These are phyloP conservation scores for Barnettozyma californica DNA, from an alignment of 805 yeast genomes.

Conservation along the genomic window DNA sequence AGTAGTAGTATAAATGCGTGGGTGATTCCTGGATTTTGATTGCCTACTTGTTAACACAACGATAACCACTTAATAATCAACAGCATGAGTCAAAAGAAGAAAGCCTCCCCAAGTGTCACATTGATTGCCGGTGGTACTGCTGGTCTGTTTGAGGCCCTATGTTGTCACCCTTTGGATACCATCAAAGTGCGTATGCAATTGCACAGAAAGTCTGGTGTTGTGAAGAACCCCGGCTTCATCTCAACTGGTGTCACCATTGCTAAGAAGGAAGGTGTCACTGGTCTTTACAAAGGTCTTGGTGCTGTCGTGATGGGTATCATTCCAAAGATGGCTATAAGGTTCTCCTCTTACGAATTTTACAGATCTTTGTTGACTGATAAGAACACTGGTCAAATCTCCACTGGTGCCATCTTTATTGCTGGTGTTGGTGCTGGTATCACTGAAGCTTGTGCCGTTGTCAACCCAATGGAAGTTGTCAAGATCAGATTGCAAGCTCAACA, in stretches of 20 bases:
- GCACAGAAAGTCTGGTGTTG: constrained; percentile 59
- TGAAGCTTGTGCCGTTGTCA: constrained; percentile 91
- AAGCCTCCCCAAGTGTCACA: constrained; percentile 50
- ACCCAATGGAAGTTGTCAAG: constrained; percentile 96
- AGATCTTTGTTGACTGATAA: constrained; percentile 57
- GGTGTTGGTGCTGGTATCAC: constrained; percentile 98
- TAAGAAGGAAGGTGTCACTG: constrained; percentile 73
- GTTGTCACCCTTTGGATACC: constrained; percentile 98
- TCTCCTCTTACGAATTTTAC: constrained; percentile 89
- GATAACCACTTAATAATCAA: not conserved
- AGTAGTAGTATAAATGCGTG: not conserved
- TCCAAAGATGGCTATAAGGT: constrained; percentile 97
- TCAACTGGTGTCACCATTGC: constrained; percentile 77
- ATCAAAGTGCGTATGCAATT: constrained; percentile 97
- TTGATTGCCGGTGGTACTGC: constrained; percentile 95
- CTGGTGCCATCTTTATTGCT: constrained; percentile 75
- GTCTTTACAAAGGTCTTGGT: constrained; percentile 91
- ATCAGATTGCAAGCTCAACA: constrained; percentile 95
- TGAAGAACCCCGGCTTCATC: constrained; percentile 80
- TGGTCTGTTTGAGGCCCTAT: constrained; percentile 93
- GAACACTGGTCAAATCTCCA: constrained; percentile 59
- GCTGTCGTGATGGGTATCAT: constrained; percentile 97
- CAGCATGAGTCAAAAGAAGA: constrained; percentile 23
- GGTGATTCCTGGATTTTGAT: not conserved
- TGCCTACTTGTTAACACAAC: not conserved